Evolutionary conservation across 192 early-diverging fungal genomes (phyloP), one percentile per base, ranked within the genome.

Genomic region (Endogone sp.): DNA sequence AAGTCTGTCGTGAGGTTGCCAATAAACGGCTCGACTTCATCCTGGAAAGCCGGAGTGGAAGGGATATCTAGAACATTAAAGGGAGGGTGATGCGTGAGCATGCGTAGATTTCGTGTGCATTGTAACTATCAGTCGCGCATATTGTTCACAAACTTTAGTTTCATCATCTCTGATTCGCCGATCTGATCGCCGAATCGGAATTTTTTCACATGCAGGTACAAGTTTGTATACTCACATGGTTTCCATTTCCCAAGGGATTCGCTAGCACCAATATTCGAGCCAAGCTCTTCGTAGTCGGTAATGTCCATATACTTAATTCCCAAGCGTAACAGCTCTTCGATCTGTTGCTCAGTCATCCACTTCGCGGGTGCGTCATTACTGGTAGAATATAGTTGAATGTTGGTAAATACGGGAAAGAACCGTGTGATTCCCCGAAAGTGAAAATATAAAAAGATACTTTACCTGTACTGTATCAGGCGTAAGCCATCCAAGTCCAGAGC

Each of bases 241-340:
- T 65, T 32, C 64, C 29, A 73, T 29, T 13, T 79, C 63, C 68
- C 29, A 8, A 32, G 56, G 65, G 58, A 73, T 60, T 57, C 29
- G 23, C 64, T 29, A 21, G 65, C n/a, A 11, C 63, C 26, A 55
- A 61, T 63, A 44, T 64, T 21, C 24, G 69, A 56, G 23, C 81
- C 82, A 13, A 86, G 71, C 29, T 83, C 83, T 64, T 79, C 75
- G 56, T 82, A 72, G 70, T 96, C 93, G 28, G 96, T 98, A 49
- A 96, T 84, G 73, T 98, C 96, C 83, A 96, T 93, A 73, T 91
- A 98, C 24, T 84, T 78, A 60, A 87, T 83, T 29, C 86, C 83
- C 11, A 77, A 74, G 21, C 90, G 85, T 62, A 89, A 80, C 64
- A 98, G 85, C 3, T 71, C 80, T 26, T 89, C 60, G 57, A 93